Percentiles rank a stretch among this genome's conserved stretches.
Evolutionary conservation across 1,284 basidiomycete genomes (phyloP).

Genomic region (Sporisorium reilianum): DNA sequence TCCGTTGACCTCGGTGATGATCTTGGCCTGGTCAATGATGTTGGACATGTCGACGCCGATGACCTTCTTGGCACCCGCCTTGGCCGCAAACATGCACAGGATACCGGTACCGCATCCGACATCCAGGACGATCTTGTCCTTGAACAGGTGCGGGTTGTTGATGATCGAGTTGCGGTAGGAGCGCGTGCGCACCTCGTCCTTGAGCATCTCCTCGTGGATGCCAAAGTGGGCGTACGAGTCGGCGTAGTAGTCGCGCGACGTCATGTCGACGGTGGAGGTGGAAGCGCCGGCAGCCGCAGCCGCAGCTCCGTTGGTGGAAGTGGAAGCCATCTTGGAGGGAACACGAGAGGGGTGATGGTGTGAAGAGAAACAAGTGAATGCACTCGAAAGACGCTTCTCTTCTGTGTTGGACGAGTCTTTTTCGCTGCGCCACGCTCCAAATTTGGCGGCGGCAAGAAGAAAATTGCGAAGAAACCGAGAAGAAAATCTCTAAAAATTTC

Average conservation of each 20-base stretch:
- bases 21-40: slow-evolving; percentile 98
- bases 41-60: slow-evolving; percentile 95
- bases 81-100: slow-evolving; percentile 98
- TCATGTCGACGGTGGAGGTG: slow-evolving; percentile 57
- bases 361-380: slow-evolving; percentile 3
- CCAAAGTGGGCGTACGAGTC: slow-evolving; percentile 69
- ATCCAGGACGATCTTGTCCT: slow-evolving; percentile 81
- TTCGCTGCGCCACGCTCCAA: not conserved
- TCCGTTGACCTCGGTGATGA: slow-evolving; percentile 95
- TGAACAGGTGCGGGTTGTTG: slow-evolving; percentile 95
- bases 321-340: slow-evolving; percentile 48
- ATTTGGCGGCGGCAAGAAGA: not conserved
- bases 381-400: not conserved
- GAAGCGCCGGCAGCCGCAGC: slow-evolving; percentile 31
- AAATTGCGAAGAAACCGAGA: slow-evolving; percentile 9
- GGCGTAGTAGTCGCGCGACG: slow-evolving; percentile 67
- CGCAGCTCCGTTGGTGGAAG: slow-evolving; percentile 45
- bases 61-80: slow-evolving; percentile 95
- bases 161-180: slow-evolving; percentile 95
- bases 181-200: slow-evolving; percentile 93
- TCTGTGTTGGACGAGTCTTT: not conserved
- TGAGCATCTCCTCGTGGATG: slow-evolving; percentile 86
- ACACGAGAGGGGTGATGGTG: not conserved
- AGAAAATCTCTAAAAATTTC: slow-evolving; percentile 7
- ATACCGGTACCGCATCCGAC: slow-evolving; percentile 99